Base-by-base conservation (phyloP, 768 basidiomycete genomes). In the Lyophyllum shimeji region DNA sequence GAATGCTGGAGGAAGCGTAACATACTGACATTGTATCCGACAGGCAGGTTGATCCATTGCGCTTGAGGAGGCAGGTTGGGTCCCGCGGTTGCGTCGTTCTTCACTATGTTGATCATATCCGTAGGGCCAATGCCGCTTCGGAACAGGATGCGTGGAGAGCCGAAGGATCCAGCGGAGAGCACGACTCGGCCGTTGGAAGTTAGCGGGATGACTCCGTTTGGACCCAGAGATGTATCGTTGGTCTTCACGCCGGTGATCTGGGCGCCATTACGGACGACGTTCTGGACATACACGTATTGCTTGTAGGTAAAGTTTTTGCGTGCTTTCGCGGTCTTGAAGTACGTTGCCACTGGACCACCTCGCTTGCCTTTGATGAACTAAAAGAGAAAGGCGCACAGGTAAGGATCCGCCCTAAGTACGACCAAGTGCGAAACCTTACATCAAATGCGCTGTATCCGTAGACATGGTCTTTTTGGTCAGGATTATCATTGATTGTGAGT, bases 101-200 rank as follows among this genome's bases (percentile, higher is more conserved):
- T 71, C 7, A 83, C 83, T 18, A 81, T 50, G 51, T 71, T 65
- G 61, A 86, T 71, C 83, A 81, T 81, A 58, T 86, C 84, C 1
- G 70, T 65, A 0, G 84, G 84, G 23, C 85, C 85, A 43, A 86
- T 85, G 20, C 84, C 84, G 54, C 80, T 81, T 54, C 79, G 75
- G 77, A 82, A 85, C 15, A 86, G 71, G 56, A 85, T 76, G 29
- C 84, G 75, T 51, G 83, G 68, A 12, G 81, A 79, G 20, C 84
- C 83, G 59, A 78, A 83, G 12, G 81, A 71, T 13, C 84, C 85
- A 27, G 79, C 80, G 3, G 82, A 79, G 21, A 86, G 77, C 56
- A 86, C 74, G 60, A 86, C 83, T 29, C 85, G 79, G n/a, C 84
- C 85, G 24, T 75, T 74, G 7, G 77, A 64, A 29, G 73, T 85